Percentiles rank a stretch among this genome's conserved stretches.
These are phyloP conservation scores for Pleurotus eryngii DNA, from an alignment of 768 basidiomycete genomes.

Conservation along the genomic window DNA sequence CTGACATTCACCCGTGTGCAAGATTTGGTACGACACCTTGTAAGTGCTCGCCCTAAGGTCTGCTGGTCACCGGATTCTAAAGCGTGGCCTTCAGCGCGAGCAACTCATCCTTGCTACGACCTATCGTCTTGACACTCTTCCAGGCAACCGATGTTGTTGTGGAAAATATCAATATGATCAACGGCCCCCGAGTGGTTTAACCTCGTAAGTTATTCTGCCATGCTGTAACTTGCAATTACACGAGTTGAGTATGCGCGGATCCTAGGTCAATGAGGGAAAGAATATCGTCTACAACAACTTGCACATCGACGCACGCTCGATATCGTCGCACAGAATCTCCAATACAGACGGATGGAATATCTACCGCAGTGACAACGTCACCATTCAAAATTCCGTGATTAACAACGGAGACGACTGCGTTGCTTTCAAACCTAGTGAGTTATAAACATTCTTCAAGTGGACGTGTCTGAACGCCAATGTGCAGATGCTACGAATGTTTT, in stretches of 20 bases:
- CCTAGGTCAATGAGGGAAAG: slow-evolving; percentile 44
- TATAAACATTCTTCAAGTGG: neutral
- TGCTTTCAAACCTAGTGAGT: slow-evolving; percentile 50
- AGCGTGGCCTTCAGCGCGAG: slow-evolving; percentile 27
- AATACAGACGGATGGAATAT: slow-evolving; percentile 68
- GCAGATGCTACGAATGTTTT: slow-evolving; percentile 51
- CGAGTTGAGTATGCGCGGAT: neutral
- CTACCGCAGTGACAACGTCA: slow-evolving; percentile 51
- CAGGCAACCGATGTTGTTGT: slow-evolving; percentile 47
- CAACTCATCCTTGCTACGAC: slow-evolving; percentile 46
- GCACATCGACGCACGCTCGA: slow-evolving; percentile 43
- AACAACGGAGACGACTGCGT: slow-evolving; percentile 61
- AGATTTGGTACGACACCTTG: slow-evolving; percentile 60
- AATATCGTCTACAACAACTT: slow-evolving; percentile 45
- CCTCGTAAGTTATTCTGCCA: slow-evolving; percentile 26
- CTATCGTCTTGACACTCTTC: slow-evolving; percentile 53
- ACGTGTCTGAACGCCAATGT: neutral
- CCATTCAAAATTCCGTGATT: slow-evolving; percentile 46
- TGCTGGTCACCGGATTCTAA: neutral
- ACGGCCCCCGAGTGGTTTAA: slow-evolving; percentile 55
- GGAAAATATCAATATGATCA: slow-evolving; percentile 44
- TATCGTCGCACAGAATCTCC: slow-evolving; percentile 34
- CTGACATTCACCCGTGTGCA: neutral
- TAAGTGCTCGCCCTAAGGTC: slow-evolving; percentile 10
- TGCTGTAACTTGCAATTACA: neutral